Evolutionary conservation across 164 flowering plant species (phyloP).

Genomic region (Aristolochia contorta): DNA sequence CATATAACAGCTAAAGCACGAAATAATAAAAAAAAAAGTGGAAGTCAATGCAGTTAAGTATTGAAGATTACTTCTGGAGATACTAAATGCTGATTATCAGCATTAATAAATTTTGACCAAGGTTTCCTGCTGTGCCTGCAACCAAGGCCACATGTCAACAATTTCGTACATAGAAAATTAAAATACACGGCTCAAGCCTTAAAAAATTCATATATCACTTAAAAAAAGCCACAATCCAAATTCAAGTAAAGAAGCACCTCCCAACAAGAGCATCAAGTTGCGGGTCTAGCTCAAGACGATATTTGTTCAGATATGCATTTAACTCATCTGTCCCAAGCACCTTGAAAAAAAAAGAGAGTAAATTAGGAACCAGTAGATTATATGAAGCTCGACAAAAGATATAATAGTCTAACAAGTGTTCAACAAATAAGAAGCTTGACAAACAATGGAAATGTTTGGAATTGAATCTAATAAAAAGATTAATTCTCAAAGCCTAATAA

Average conservation of each 20-base stretch:
- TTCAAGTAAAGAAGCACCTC: slow-evolving; percentile 29
- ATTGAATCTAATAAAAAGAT: too few relatives aligned
- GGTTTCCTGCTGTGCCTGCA: slow-evolving; percentile 87
- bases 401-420: too few relatives aligned
- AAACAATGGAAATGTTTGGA: too few relatives aligned
- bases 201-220: background rate
- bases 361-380: background rate
- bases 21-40: background rate
- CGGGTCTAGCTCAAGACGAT: slow-evolving; percentile 59
- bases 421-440: too few relatives aligned
- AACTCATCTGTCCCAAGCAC: slow-evolving; percentile 75
- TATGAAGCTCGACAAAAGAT: too few relatives aligned
- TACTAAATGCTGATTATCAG: slow-evolving; percentile 71
- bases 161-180: background rate
- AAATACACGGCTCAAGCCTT: background rate
- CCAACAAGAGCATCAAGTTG: slow-evolving; percentile 85
- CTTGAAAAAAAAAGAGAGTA: slow-evolving; percentile 19
- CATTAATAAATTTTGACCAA: slow-evolving; percentile 73
- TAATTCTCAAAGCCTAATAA: too few relatives aligned
- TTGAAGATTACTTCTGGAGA: slow-evolving; percentile 53
- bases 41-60: background rate
- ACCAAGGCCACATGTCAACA: background rate
- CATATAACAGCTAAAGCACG: background rate
- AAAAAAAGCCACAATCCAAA: background rate
- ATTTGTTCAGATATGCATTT: slow-evolving; percentile 58